These are phyloP conservation scores for Bonia amplexicaulis DNA, from an alignment of 176 grass and related monocot genomes.

Conservation along the genomic window DNA sequence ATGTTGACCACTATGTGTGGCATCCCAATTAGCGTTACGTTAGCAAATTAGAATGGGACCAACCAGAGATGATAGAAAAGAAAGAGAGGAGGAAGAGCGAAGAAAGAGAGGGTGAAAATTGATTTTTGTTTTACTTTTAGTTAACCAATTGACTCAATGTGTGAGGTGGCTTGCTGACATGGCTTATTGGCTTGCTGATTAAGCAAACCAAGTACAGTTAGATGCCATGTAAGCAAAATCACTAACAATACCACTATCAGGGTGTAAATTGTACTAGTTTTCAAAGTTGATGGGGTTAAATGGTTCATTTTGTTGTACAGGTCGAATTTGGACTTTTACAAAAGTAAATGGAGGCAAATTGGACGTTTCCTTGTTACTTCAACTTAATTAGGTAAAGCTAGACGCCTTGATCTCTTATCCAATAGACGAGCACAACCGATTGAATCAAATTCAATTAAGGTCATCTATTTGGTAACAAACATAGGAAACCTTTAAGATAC, in stretches of 20 bases:
- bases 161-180: not conserved
- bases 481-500: not conserved
- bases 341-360: no score
- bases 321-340: no score
- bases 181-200: not conserved
- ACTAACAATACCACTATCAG: not conserved
- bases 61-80: no score
- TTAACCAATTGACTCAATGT: not conserved
- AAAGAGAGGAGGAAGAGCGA: no score
- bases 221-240: not conserved
- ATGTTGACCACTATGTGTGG: no score
- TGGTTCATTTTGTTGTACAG: no score
- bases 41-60: no score
- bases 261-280: no score
- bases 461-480: not conserved
- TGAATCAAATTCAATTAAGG: not conserved
- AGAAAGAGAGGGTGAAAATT: no score
- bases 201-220: not conserved
- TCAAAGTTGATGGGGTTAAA: no score
- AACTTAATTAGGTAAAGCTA: not conserved
- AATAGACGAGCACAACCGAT: not conserved
- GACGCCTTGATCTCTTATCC: not conserved
- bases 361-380: not conserved
- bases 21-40: no score
- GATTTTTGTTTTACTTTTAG: no score